Evolutionary conservation across 2,329 filamentous ascomycete genomes (phyloP).

Genomic region (Triangularia setosa): DNA sequence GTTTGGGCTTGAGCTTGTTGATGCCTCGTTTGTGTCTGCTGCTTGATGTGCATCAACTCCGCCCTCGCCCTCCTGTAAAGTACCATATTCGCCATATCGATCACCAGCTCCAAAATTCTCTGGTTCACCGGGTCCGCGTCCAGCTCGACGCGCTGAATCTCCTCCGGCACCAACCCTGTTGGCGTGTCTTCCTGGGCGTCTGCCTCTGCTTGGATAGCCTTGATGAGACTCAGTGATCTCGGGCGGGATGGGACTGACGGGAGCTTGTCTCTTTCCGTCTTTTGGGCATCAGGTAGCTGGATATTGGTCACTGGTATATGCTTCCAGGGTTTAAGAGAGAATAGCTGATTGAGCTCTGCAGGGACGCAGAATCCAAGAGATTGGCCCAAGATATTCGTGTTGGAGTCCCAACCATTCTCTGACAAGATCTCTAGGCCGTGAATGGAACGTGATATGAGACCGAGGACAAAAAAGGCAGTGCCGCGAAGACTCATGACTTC

Average conservation of each 20-base stretch:
- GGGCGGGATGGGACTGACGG: constrained; percentile 40
- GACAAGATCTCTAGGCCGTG: constrained; percentile 90
- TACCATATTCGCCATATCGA: constrained; percentile 89
- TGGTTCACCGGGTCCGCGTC: constrained; percentile 53
- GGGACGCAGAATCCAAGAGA: constrained; percentile 88
- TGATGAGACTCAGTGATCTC: constrained; percentile 35
- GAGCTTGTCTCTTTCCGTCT: constrained; percentile 46
- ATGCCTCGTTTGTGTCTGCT: constrained; percentile 54
- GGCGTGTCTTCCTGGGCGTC: constrained; percentile 10
- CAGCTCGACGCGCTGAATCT: constrained; percentile 33
- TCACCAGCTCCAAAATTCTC: constrained; percentile 78
- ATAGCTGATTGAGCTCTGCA: constrained; percentile 69
- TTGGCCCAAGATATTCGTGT: constrained; percentile 75
- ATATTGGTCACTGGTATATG: constrained; percentile 48
- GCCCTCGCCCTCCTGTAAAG: constrained; percentile 81
- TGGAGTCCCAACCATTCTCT: constrained; percentile 89
- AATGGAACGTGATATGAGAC: constrained; percentile 84
- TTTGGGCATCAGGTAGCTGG: constrained; percentile 47
- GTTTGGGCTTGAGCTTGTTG: background rate
- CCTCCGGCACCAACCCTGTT: constrained; percentile 4
- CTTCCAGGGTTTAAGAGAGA: constrained; percentile 64
- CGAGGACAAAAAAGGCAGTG: constrained; percentile 94
- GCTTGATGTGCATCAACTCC: constrained; percentile 76
- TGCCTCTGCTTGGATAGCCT: constrained; percentile 24
- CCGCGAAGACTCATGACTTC: constrained; percentile 90